Evolutionary conservation across 108 stramenopile genomes (phyloP).

Genomic region (Cyclotella choctawhatcheeana): DNA sequence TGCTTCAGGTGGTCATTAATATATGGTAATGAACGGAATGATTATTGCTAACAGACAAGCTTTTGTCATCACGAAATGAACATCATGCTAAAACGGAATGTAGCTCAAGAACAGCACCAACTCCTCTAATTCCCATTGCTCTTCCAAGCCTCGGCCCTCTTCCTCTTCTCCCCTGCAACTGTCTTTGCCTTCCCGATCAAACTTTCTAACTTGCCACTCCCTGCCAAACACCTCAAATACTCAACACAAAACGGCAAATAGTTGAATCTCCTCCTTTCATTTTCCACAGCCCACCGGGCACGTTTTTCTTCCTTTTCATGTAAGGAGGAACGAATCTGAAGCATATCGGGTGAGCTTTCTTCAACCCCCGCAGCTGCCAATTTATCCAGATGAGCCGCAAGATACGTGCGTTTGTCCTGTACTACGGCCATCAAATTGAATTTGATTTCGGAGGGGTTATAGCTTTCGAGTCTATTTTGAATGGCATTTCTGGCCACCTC

Average conservation of each 20-base stretch:
- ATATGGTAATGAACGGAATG: too few relatives aligned
- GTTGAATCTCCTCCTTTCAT: slow-evolving; percentile 75
- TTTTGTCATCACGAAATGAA: too few relatives aligned
- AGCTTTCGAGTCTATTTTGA: slow-evolving; percentile 69
- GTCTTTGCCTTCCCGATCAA: slow-evolving; percentile 57
- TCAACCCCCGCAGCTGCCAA: slow-evolving; percentile 30
- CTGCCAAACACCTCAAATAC: slow-evolving; percentile 73
- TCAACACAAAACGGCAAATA: slow-evolving; percentile 84
- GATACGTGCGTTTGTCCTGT: slow-evolving; percentile 64
- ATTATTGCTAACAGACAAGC: too few relatives aligned
- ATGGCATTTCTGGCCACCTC: slow-evolving; percentile 78
- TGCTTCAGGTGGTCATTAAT: too few relatives aligned
- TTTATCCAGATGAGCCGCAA: slow-evolving; percentile 55
- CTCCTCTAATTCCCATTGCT: too few relatives aligned
- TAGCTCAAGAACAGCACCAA: too few relatives aligned
- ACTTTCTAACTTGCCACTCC: slow-evolving; percentile 55
- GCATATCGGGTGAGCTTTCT: slow-evolving; percentile 37
- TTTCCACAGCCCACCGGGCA: slow-evolving; percentile 75
- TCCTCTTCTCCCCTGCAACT: slow-evolving; percentile 37
- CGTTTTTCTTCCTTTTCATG: slow-evolving; percentile 73
- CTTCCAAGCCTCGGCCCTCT: slow-evolving; percentile 43
- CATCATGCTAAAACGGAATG: too few relatives aligned
- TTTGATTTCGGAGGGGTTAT: slow-evolving; percentile 77
- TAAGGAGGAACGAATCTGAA: slow-evolving; percentile 48
- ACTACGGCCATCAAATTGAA: slow-evolving; percentile 95